Conservation (phyloP, 306 rosid genomes). For the Ceratonia siliqua region DNA sequence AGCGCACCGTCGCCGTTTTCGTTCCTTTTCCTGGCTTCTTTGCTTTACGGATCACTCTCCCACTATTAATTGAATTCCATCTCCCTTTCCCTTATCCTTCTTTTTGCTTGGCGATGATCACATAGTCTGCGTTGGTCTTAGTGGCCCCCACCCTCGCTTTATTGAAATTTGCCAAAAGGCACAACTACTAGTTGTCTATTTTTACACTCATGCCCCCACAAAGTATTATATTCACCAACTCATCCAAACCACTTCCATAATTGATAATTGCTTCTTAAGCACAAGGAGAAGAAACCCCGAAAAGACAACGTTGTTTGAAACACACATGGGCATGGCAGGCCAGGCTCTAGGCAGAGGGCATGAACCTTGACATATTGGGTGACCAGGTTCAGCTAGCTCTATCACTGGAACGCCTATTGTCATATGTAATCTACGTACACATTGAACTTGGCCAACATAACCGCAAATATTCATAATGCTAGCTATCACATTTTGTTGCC, state of each 20-base stretch:
- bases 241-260: neutral
- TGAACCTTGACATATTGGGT: neutral
- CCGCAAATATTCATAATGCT: conserved; percentile 33
- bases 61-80: too few species aligned
- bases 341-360: neutral
- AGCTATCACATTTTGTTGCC: neutral
- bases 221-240: neutral
- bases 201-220: neutral
- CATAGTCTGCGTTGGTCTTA: neutral
- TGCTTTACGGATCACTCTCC: neutral
- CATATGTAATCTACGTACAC: too few species aligned
- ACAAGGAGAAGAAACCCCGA: too few species aligned
- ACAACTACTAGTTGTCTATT: neutral
- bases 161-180: neutral
- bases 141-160: neutral
- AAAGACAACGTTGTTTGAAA: too few species aligned
- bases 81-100: neutral
- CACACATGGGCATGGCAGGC: neutral
- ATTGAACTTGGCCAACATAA: conserved; percentile 46
- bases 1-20: conserved; percentile 49
- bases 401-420: too few species aligned
- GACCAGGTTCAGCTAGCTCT: neutral
- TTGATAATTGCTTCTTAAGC: too few species aligned
- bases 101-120: neutral
- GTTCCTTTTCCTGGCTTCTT: conserved; percentile 20